Evolutionary conservation across 805 yeast species (phyloP).

Genomic region (Metschnikowia hibisci): DNA sequence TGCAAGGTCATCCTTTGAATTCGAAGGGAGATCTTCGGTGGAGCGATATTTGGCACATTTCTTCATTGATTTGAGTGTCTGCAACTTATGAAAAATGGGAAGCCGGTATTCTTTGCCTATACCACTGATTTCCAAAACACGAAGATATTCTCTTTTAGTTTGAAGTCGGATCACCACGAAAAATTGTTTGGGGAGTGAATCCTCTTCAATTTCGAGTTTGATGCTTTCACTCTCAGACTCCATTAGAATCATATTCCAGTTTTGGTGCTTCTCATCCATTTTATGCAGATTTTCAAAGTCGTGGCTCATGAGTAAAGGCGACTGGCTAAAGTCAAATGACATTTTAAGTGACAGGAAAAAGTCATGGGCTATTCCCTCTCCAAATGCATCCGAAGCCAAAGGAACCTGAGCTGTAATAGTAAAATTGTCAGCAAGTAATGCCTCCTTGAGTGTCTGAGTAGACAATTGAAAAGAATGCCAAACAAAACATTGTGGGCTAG

Average conservation of each 20-base stretch:
- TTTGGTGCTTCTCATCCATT: background rate
- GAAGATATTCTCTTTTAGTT: constrained; percentile 1
- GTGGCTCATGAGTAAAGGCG: background rate
- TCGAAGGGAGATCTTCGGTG: background rate
- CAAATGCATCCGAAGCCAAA: background rate
- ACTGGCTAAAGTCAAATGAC: background rate
- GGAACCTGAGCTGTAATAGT: background rate
- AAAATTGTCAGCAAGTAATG: constrained; percentile 1
- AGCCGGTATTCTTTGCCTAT: constrained; percentile 11
- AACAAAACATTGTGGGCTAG: background rate
- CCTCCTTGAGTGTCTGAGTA: background rate
- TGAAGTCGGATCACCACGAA: constrained; percentile 8
- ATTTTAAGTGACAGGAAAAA: background rate
- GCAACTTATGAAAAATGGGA: constrained; percentile 9
- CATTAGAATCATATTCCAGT: no score
- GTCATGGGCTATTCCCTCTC: background rate
- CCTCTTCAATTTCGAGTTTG: no score
- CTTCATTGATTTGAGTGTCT: constrained; percentile 6
- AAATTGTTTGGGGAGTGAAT: background rate
- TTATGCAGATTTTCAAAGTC: background rate
- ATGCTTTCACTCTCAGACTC: background rate
- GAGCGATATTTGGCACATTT: constrained; percentile 5
- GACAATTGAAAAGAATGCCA: background rate
- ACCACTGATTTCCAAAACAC: constrained; percentile 11
- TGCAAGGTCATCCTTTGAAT: background rate